A percentile compares a stretch with the other conserved stretches of the same genome.
phyloP scores from a whole-genome alignment of 352 stramenopile species.

The Aphanomyces cochlioides region DNA sequence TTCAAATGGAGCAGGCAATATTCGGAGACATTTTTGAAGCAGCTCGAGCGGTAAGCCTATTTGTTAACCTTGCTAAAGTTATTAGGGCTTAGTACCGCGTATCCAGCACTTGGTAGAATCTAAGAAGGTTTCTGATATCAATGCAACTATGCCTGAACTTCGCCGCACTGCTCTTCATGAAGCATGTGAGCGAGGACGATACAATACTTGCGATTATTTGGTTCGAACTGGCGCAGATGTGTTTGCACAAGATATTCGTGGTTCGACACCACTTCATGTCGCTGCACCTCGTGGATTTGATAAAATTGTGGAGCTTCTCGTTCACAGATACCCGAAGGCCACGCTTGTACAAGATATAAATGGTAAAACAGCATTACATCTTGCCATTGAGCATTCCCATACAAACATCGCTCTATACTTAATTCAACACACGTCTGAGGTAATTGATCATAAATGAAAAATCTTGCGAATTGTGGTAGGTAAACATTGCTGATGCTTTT shows the following conservation, averaged over 20 bases:
- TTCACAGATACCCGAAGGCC: conserved; percentile 18
- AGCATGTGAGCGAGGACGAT: conserved; percentile 15
- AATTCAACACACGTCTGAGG: conserved; percentile 15
- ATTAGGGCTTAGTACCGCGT: conserved; percentile 13
- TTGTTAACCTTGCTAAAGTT: not conserved
- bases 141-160: not conserved
- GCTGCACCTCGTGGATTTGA: conserved; percentile 23
- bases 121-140: conserved; percentile 19
- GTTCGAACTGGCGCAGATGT: conserved; percentile 14
- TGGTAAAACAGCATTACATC: conserved; percentile 26
- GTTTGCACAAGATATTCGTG: not conserved
- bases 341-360: conserved; percentile 13
- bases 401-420: conserved; percentile 20
- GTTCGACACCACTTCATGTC: conserved; percentile 12
- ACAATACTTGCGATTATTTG: conserved; percentile 23
- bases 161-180: conserved; percentile 15
- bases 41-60: conserved; percentile 5
- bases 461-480: not conserved
- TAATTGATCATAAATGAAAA: not conserved
- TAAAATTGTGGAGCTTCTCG: conserved; percentile 18
- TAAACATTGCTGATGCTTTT: conserved; percentile 4
- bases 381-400: conserved; percentile 10
- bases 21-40: conserved; percentile 24
- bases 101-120: conserved; percentile 25
- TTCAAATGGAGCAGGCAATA: not conserved